Evolutionary conservation across 768 basidiomycete genomes (phyloP), one percentile per base, ranked within the genome.

Genomic region (Scleroderma citrinum): DNA sequence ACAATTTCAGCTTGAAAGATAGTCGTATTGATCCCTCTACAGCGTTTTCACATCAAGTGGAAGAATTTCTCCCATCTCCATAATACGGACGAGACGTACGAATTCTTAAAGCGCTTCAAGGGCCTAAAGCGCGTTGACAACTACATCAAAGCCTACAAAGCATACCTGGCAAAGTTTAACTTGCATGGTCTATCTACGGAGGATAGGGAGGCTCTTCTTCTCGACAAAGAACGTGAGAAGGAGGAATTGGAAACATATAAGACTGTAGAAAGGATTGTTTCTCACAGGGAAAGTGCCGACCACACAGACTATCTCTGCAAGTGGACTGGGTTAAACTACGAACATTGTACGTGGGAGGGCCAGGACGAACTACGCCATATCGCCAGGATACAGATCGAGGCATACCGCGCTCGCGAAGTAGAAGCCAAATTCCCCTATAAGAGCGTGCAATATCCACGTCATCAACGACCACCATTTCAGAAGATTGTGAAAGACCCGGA

Each of bases 11-110:
- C 32, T 16, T 5, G 21, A 24, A 21, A 37, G 16, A 2, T n/a
- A 14, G 29, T 36, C 16, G 6, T 46, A 8, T 61, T 55, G 26
- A 60, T 35, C 26, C 37, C 47, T 48, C 21, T 46, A 51, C 56
- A 96, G 93, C 92, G 93, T 45, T 99, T 87, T 75, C 92, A 97
- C 65, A 93, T 99, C 75, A 99, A 99, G 69, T 99, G 96, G 96
- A 97, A 98, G 69, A 84, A 83, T 58, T 98, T 93, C 68, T 96
- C 93, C 10, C 95, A 98, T 65, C 77, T 98, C 14, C 96, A 98
- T 74, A 97, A 99, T 63, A 99, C 96, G n/a, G 95, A 98, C 64
- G 96, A 99, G 69, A 85, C 85, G 14, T 96, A 97, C 73, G 85
- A 92, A 62, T 97, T 95, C 68, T 73, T 98, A 51, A 97, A 95